Evolutionary conservation across 352 stramenopile species (phyloP).

Genomic region (Phytophthora sansomeana): DNA sequence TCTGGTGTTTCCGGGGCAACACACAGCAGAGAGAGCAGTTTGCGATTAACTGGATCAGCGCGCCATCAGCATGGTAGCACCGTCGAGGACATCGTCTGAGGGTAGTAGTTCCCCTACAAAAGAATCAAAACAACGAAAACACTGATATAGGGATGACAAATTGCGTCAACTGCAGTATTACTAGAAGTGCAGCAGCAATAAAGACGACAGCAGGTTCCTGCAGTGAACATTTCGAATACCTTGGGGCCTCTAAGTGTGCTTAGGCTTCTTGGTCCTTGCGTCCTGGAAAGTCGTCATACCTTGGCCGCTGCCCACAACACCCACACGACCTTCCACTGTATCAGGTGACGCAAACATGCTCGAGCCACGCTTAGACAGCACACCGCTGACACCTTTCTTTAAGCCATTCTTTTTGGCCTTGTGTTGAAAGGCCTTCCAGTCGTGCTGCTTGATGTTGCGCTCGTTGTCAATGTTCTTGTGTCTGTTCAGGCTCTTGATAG

Average conservation of each 20-base stretch:
- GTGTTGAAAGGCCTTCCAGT: constrained; percentile 88
- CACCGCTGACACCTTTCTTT: constrained; percentile 70
- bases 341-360: constrained; percentile 93
- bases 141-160: constrained; percentile 33
- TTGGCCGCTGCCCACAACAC: constrained; percentile 88
- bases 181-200: constrained; percentile 32
- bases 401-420: constrained; percentile 84
- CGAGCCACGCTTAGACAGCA: constrained; percentile 79
- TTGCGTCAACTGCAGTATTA: constrained; percentile 32
- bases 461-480: constrained; percentile 89
- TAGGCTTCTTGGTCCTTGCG: constrained; percentile 73
- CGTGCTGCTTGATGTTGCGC: constrained; percentile 84
- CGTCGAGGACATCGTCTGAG: constrained; percentile 35
- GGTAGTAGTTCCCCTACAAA: constrained; percentile 11
- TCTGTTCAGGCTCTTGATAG: constrained; percentile 89
- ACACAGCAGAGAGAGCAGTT: constrained; percentile 33
- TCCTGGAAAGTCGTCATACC: constrained; percentile 88
- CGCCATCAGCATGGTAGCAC: constrained; percentile 33
- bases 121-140: constrained; percentile 13
- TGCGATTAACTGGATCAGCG: constrained; percentile 26
- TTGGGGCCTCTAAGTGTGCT: constrained; percentile 41
- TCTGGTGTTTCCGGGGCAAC: constrained; percentile 21
- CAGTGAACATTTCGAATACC: constrained; percentile 22
- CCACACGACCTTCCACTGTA: constrained; percentile 82
- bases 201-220: constrained; percentile 11